phyloP scores from a whole-genome alignment of 2,329 filamentous ascomycete species.

The Xylariaceae sp. region DNA sequence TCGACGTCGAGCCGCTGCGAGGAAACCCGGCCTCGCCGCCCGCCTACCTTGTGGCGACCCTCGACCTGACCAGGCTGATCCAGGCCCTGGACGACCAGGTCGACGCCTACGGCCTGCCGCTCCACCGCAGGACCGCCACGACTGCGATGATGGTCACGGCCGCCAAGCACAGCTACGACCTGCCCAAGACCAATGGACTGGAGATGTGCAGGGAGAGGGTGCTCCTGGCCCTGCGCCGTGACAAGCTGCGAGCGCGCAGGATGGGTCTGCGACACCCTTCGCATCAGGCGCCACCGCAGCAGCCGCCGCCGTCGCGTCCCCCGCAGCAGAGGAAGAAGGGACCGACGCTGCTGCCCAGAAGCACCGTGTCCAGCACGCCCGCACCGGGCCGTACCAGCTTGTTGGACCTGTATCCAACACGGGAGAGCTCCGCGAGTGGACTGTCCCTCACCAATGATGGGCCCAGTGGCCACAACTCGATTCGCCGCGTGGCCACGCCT shows the following conservation, averaged over 20 bases:
- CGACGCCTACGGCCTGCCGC: background rate
- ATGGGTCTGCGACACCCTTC: background rate
- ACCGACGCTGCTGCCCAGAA: too few relatives aligned
- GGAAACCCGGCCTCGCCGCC: background rate
- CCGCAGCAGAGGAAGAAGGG: too few relatives aligned
- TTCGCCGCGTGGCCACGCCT: too few relatives aligned
- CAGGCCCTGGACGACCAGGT: background rate
- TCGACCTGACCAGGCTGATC: background rate
- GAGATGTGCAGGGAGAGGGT: background rate
- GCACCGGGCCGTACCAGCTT: too few relatives aligned
- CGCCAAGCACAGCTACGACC: constrained; percentile 1
- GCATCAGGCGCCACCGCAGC: background rate
- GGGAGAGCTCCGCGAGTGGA: too few relatives aligned
- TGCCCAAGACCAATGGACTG: background rate
- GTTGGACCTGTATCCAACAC: too few relatives aligned
- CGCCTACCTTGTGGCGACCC: background rate
- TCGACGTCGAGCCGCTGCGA: background rate
- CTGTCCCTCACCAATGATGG: too few relatives aligned
- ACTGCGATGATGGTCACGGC: background rate
- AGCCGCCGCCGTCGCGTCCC: too few relatives aligned
- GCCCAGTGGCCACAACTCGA: too few relatives aligned
- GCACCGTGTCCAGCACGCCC: too few relatives aligned
- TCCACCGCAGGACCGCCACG: background rate
- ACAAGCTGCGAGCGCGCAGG: background rate
- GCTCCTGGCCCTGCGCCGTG: background rate